These are phyloP conservation scores for Graphiopsis chlorocephala DNA, from an alignment of 2,329 filamentous ascomycete genomes.

Conservation along the genomic window DNA sequence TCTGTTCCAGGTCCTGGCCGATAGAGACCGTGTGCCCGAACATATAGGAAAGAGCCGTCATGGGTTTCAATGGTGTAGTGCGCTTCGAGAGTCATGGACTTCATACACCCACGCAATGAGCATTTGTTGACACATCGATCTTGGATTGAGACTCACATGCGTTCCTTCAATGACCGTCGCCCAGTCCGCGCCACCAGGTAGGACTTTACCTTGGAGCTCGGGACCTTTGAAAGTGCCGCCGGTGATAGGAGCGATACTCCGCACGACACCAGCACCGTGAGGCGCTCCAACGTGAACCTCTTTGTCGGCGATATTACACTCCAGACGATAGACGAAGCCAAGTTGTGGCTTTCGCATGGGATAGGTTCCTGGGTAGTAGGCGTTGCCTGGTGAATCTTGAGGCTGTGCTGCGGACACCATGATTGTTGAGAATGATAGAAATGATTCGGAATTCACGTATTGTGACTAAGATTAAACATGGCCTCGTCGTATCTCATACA, in stretches of 20 bases:
- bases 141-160: not conserved
- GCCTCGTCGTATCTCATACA: not conserved
- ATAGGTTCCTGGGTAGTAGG: not conserved
- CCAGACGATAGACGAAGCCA: not conserved
- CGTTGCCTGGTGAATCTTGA: not conserved
- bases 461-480: not conserved
- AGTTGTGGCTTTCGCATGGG: not conserved
- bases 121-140: not conserved
- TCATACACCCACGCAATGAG: not conserved
- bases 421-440: not conserved
- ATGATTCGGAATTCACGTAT: not conserved
- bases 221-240: not conserved
- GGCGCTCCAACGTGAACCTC: not conserved
- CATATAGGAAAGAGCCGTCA: not conserved
- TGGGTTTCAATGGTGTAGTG: not conserved
- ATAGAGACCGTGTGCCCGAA: not conserved
- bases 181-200: not conserved
- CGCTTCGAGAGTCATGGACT: not conserved
- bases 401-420: not conserved
- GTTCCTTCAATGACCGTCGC: not conserved
- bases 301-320: not conserved
- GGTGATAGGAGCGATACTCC: not conserved
- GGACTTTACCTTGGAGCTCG: not conserved
- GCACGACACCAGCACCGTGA: not conserved
- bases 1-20: not conserved